Conservation (phyloP, 148 eudicot genomes). For the Euryodendron excelsum region DNA sequence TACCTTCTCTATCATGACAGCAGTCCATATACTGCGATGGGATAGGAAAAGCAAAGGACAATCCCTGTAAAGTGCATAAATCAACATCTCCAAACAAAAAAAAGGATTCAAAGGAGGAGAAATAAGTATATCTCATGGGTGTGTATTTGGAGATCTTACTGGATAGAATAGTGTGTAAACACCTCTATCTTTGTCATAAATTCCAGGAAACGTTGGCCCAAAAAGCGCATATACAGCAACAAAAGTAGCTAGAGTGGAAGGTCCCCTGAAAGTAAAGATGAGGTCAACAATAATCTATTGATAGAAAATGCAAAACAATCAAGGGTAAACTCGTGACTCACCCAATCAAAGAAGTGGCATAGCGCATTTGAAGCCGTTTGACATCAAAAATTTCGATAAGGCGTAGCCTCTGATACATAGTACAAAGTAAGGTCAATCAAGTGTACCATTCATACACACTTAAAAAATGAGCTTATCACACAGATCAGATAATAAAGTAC, state of each 20-base stretch:
- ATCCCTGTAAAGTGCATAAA: conserved; percentile 53
- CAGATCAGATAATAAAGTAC: not conserved
- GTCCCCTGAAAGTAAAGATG: conserved; percentile 60
- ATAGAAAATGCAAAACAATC: not conserved
- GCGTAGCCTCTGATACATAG: conserved; percentile 65
- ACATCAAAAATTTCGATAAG: conserved; percentile 92
- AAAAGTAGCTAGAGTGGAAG: conserved; percentile 87
- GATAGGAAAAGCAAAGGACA: conserved; percentile 93
- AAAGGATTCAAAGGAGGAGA: not conserved
- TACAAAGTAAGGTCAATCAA: not conserved
- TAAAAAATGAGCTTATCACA: not conserved
- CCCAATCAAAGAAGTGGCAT: conserved; percentile 88
- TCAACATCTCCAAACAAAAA: conserved; percentile 11
- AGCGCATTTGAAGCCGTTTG: conserved; percentile 95
- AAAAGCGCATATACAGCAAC: conserved; percentile 90
- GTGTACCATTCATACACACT: not conserved
- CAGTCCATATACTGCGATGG: conserved; percentile 78
- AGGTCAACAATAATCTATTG: conserved; percentile 5
- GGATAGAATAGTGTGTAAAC: conserved; percentile 89
- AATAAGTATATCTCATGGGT: not conserved
- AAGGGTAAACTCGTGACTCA: conserved; percentile 23
- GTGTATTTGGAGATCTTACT: conserved; percentile 38
- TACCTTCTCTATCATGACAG: conserved; percentile 82
- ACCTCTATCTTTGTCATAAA: conserved; percentile 78
- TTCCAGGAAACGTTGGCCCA: conserved; percentile 97